These are phyloP conservation scores for Carex myosuroides DNA, from an alignment of 176 grass and related monocot genomes.

Conservation along the genomic window DNA sequence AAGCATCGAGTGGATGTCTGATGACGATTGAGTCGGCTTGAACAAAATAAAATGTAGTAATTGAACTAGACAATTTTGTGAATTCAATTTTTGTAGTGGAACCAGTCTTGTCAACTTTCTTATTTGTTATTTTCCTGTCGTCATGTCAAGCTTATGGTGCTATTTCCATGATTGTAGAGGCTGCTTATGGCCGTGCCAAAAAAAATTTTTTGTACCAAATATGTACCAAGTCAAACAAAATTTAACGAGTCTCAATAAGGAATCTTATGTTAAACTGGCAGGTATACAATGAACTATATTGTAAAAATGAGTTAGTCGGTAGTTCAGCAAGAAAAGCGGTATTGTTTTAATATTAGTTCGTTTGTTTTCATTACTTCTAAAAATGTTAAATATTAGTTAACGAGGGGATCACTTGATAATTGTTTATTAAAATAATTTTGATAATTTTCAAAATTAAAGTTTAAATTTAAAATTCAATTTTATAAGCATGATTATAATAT, in stretches of 20 bases:
- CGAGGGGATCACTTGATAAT: too few relatives aligned
- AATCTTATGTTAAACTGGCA: background rate
- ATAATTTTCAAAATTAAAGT: too few relatives aligned
- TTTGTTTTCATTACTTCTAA: too few relatives aligned
- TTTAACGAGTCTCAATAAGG: background rate
- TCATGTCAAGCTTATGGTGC: background rate
- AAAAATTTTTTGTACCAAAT: background rate
- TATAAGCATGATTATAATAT: too few relatives aligned
- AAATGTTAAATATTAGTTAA: too few relatives aligned
- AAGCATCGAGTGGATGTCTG: background rate
- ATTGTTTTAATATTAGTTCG: too few relatives aligned
- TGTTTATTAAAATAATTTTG: too few relatives aligned
- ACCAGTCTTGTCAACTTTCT: background rate
- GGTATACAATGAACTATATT: background rate
- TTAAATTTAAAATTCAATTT: too few relatives aligned
- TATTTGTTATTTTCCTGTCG: background rate
- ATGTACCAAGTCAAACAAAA: background rate
- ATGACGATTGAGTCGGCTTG: background rate
- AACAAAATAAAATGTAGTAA: background rate
- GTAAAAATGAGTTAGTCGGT: background rate
- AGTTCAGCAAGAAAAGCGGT: too few relatives aligned
- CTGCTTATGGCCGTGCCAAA: background rate
- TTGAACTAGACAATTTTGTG: conserved; percentile 5
- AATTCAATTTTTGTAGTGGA: background rate
- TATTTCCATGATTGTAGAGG: background rate